Conservation (phyloP, 2,329 filamentous ascomycete genomes). For the Huntiella decipiens region DNA sequence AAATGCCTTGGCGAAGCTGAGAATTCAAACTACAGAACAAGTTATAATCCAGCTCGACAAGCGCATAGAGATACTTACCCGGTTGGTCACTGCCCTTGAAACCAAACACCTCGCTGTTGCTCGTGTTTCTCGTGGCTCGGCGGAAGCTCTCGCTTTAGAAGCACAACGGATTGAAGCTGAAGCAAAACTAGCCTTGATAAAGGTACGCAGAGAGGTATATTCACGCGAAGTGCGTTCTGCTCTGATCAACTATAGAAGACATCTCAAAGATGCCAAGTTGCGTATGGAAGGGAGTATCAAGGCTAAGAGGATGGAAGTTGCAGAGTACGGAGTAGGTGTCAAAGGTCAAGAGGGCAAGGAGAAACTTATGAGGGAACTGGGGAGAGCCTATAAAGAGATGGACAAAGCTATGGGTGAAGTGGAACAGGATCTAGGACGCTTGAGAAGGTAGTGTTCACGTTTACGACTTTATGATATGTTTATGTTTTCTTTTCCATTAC, state of each 20-base stretch:
- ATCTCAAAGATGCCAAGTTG: constrained; percentile 29
- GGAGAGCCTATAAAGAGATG: constrained; percentile 31
- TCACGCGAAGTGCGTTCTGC: constrained; percentile 24
- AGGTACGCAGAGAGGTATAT: constrained; percentile 24
- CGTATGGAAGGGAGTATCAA: constrained; percentile 26
- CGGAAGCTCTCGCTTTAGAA: constrained; percentile 24
- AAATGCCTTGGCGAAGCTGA: constrained; percentile 20
- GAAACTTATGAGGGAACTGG: constrained; percentile 33
- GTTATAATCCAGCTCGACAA: constrained; percentile 16
- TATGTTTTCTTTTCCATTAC: neutral
- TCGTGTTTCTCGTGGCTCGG: constrained; percentile 31
- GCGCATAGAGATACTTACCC: constrained; percentile 22
- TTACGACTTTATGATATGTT: too few relatives aligned
- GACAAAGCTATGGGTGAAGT: constrained; percentile 30
- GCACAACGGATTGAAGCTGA: constrained; percentile 25
- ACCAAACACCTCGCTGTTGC: constrained; percentile 35
- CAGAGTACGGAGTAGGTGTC: constrained; percentile 29
- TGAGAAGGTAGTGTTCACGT: constrained; percentile 13
- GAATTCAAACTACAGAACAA: constrained; percentile 20
- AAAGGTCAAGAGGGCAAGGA: constrained; percentile 24
- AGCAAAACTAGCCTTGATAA: constrained; percentile 19
- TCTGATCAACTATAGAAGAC: constrained; percentile 27
- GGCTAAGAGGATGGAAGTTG: constrained; percentile 24
- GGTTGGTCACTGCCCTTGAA: constrained; percentile 32
- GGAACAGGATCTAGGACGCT: constrained; percentile 25